A percentile compares a stretch with the other conserved stretches of the same genome.
These are phyloP conservation scores for Choanephora cucurbitarum DNA, from an alignment of 371 early-diverging fungal species.

Conservation along the genomic window DNA sequence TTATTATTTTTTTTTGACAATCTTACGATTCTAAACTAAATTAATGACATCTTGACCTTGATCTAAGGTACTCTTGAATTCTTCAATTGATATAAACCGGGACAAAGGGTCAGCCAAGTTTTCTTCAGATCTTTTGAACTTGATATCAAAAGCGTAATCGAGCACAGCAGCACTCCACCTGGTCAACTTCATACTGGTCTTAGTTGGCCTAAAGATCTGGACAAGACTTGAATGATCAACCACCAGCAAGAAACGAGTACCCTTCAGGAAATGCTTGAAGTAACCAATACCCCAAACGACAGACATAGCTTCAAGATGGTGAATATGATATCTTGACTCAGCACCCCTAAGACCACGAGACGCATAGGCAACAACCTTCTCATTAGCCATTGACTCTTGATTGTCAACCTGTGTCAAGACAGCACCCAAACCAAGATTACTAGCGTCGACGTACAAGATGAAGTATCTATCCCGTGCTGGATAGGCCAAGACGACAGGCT, in stretches of 20 bases:
- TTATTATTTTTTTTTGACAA: too few species aligned
- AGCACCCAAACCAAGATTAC: constrained; percentile 30
- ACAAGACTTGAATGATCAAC: constrained; percentile 34
- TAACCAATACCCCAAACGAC: constrained; percentile 34
- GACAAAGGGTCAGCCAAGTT: not conserved
- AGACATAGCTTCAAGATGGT: constrained; percentile 17
- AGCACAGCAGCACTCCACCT: not conserved
- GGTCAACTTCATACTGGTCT: not conserved
- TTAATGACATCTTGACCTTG: too few species aligned
- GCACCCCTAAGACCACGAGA: constrained; percentile 10
- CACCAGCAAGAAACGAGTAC: constrained; percentile 23
- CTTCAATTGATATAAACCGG: not conserved
- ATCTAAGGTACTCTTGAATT: not conserved
- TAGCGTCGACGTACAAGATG: constrained; percentile 40
- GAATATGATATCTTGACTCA: constrained; percentile 15
- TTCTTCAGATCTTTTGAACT: not conserved
- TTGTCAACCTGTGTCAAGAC: constrained; percentile 37
- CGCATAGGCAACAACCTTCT: constrained; percentile 24
- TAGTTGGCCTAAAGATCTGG: constrained; percentile 2
- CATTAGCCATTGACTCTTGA: constrained; percentile 26
- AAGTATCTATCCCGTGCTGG: constrained; percentile 28
- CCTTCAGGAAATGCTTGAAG: constrained; percentile 37
- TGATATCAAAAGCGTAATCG: not conserved
- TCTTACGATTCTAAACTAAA: too few species aligned
- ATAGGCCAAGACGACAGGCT: constrained; percentile 23